Percentiles rank a stretch among this genome's conserved stretches.
Evolutionary conservation across 495 filamentous ascomycete species (phyloP).

Genomic region (Penicillium verhagenii): DNA sequence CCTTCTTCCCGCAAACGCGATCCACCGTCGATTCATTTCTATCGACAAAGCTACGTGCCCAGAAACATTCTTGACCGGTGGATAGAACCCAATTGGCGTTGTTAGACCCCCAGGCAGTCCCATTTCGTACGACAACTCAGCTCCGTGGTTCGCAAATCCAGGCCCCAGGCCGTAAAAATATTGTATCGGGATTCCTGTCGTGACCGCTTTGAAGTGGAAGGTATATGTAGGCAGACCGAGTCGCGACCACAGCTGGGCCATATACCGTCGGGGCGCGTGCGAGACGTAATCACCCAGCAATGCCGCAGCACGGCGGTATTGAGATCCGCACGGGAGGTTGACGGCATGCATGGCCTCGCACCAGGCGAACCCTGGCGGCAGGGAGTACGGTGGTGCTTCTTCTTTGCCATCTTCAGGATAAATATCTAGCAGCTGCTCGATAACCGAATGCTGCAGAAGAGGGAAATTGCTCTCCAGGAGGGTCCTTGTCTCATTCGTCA

Average conservation of each 20-base stretch:
- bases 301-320: background rate
- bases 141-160: background rate
- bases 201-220: constrained; percentile 3
- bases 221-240: constrained; percentile 2
- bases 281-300: background rate
- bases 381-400: constrained; percentile 3
- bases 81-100: constrained; percentile 1
- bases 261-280: background rate
- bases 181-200: background rate
- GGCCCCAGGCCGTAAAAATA: background rate
- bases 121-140: constrained; percentile 1
- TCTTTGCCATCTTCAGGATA: background rate
- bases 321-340: constrained; percentile 1
- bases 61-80: constrained; percentile 3
- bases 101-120: background rate
- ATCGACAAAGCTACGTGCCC: constrained; percentile 1
- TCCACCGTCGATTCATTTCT: constrained; percentile 5
- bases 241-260: background rate
- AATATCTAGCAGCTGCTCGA: background rate
- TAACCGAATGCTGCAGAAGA: background rate
- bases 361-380: background rate
- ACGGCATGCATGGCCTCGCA: background rate
- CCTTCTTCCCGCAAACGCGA: background rate
- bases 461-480: background rate
- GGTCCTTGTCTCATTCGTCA: background rate